Conservation (phyloP, 2,329 filamentous ascomycete genomes). For the Colletotrichum truncatum region DNA sequence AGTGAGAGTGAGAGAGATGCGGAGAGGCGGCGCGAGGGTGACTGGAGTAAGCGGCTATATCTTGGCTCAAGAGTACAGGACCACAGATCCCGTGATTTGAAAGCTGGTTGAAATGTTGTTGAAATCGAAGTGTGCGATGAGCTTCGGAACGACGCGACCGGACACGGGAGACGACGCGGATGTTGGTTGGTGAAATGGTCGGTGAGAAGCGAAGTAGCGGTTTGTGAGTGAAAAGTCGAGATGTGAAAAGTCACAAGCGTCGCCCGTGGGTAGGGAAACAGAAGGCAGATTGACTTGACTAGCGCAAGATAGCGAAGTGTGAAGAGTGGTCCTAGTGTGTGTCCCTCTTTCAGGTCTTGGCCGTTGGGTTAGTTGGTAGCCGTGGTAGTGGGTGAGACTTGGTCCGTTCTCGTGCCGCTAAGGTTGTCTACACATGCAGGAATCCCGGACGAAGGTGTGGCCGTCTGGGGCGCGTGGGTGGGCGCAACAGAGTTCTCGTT, state of each 20-base stretch:
- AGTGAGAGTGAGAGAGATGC: background rate
- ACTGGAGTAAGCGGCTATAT: background rate
- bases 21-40: background rate
- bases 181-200: background rate
- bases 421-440: constrained; percentile 21
- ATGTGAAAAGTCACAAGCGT: constrained; percentile 17
- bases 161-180: background rate
- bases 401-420: constrained; percentile 23
- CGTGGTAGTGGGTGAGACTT: constrained; percentile 8
- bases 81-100: background rate
- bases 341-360: constrained; percentile 13
- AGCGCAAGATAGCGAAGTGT: constrained; percentile 22
- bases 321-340: constrained; percentile 20
- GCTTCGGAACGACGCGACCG: background rate
- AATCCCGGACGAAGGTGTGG: constrained; percentile 16
- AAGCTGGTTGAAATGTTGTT: background rate
- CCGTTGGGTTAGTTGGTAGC: constrained; percentile 14
- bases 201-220: background rate
- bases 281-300: constrained; percentile 27
- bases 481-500: constrained; percentile 8
- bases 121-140: background rate
- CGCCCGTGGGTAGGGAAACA: background rate
- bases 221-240: constrained; percentile 22
- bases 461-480: constrained; percentile 6
- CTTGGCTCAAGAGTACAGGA: background rate